Percentiles rank a stretch among this genome's conserved stretches.
phyloP scores from a whole-genome alignment of 202 grass and related monocot genomes.

The Miscanthus sacchariflorus region DNA sequence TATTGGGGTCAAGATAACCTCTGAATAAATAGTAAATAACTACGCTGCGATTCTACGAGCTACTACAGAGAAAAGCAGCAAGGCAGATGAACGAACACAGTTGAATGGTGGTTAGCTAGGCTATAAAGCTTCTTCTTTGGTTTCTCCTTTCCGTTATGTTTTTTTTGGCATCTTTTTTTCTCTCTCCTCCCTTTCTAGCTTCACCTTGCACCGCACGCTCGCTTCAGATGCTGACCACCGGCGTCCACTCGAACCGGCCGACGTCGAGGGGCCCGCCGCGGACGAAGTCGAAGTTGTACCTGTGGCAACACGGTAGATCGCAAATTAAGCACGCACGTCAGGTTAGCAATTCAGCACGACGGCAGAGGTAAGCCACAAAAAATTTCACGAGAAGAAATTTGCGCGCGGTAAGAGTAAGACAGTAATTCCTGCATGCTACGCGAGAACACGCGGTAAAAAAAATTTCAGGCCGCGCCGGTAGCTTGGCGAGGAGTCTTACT shows the following conservation, averaged over 20 bases:
- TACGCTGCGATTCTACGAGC: constrained; percentile 9
- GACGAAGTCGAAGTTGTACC: constrained; percentile 95
- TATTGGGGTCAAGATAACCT: constrained; percentile 36
- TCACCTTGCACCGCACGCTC: constrained; percentile 49
- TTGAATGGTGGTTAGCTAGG: constrained; percentile 57
- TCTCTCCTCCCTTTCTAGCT: constrained; percentile 37
- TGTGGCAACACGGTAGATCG: constrained; percentile 37
- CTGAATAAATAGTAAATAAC: constrained; percentile 30
- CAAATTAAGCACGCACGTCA: constrained; percentile 19
- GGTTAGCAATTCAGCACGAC: constrained; percentile 27
- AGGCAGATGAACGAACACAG: constrained; percentile 34
- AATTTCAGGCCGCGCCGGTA: background rate
- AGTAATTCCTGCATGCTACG: constrained; percentile 26
- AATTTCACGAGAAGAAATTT: background rate
- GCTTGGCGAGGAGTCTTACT: constrained; percentile 58
- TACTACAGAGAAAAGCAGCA: constrained; percentile 16
- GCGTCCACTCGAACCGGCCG: constrained; percentile 88
- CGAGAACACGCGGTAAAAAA: constrained; percentile 17
- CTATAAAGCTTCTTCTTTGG: constrained; percentile 49
- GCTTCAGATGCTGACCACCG: constrained; percentile 51
- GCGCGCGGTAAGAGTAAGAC: background rate
- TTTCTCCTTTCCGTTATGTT: constrained; percentile 43
- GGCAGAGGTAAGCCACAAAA: background rate
- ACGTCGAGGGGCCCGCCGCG: constrained; percentile 71
- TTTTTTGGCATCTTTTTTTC: constrained; percentile 61